Conservation (phyloP, 2,329 filamentous ascomycete species). For the Pseudofabraea citricarpa region DNA sequence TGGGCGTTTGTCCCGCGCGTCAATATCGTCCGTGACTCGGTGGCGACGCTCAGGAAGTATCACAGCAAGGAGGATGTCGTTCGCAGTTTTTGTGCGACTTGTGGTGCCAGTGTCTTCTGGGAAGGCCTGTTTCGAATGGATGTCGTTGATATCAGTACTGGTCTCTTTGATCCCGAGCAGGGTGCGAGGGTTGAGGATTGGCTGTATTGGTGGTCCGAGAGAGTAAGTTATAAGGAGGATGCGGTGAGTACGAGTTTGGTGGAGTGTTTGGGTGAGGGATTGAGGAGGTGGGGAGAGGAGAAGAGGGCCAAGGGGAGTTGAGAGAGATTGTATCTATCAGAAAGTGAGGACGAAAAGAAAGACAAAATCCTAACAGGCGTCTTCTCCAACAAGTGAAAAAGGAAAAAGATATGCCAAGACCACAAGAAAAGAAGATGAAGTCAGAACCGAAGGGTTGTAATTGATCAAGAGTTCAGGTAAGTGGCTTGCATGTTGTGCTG, state of each 20-base stretch:
- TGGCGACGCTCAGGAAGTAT: slow-evolving; percentile 45
- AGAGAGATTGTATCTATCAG: neutral
- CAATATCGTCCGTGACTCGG: slow-evolving; percentile 45
- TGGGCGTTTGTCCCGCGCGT: slow-evolving; percentile 62
- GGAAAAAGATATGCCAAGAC: too few relatives aligned
- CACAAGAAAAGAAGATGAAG: too few relatives aligned
- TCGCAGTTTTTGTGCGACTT: slow-evolving; percentile 57
- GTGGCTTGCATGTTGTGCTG: too few relatives aligned
- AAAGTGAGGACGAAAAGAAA: too few relatives aligned
- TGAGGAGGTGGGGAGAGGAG: slow-evolving; percentile 14
- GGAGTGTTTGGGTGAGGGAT: slow-evolving; percentile 15
- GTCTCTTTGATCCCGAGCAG: slow-evolving; percentile 44
- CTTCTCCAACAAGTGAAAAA: too few relatives aligned
- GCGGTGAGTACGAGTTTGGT: slow-evolving; percentile 18
- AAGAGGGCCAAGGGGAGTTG: neutral
- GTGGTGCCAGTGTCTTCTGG: slow-evolving; percentile 64
- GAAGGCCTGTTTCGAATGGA: slow-evolving; percentile 45
- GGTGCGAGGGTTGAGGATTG: slow-evolving; percentile 52
- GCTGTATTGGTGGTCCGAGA: slow-evolving; percentile 56
- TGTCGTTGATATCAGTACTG: slow-evolving; percentile 60
- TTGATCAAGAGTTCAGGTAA: too few relatives aligned
- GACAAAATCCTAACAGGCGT: too few relatives aligned
- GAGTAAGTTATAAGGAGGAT: slow-evolving; percentile 48
- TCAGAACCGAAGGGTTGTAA: too few relatives aligned
- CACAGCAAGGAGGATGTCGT: slow-evolving; percentile 46